phyloP scores from a whole-genome alignment of 169 alveolate genomes.

The Cryptosporidium xiaoi region DNA sequence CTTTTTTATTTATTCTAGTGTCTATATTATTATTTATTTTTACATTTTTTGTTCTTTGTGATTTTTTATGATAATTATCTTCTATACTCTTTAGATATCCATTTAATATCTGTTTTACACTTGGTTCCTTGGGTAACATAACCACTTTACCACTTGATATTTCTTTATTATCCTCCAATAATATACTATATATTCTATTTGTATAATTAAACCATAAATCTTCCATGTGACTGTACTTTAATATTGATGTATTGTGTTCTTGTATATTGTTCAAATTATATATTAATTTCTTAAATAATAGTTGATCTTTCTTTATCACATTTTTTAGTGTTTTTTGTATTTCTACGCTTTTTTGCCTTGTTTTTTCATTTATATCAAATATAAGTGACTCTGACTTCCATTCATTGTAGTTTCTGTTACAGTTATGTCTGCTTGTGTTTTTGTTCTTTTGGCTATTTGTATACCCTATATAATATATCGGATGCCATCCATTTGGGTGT shows the following conservation, averaged over 20 bases:
- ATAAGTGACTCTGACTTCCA: constrained; percentile 67
- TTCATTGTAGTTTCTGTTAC: constrained; percentile 34
- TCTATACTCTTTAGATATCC: neutral
- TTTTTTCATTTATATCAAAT: constrained; percentile 7
- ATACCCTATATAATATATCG: constrained; percentile 57
- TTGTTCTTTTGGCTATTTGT: neutral
- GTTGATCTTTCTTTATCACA: constrained; percentile 13
- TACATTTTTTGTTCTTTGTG: neutral
- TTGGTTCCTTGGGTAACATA: constrained; percentile 24
- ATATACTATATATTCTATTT: constrained; percentile 14
- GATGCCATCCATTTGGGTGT: constrained; percentile 67
- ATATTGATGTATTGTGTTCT: constrained; percentile 4
- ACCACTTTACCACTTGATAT: constrained; percentile 15
- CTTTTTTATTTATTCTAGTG: neutral
- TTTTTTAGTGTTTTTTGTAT: constrained; percentile 23
- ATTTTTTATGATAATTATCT: neutral
- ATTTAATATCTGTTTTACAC: constrained; percentile 3
- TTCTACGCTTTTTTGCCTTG: constrained; percentile 20
- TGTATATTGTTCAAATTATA: constrained; percentile 1
- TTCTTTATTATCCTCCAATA: constrained; percentile 36
- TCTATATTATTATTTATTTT: neutral
- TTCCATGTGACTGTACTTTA: constrained; percentile 8
- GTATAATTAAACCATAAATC: constrained; percentile 46
- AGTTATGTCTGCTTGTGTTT: neutral
- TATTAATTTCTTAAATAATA: constrained; percentile 3